These are phyloP conservation scores for Uronychia binucleata DNA, from an alignment of 73 alveolate genomes.

Conservation along the genomic window DNA sequence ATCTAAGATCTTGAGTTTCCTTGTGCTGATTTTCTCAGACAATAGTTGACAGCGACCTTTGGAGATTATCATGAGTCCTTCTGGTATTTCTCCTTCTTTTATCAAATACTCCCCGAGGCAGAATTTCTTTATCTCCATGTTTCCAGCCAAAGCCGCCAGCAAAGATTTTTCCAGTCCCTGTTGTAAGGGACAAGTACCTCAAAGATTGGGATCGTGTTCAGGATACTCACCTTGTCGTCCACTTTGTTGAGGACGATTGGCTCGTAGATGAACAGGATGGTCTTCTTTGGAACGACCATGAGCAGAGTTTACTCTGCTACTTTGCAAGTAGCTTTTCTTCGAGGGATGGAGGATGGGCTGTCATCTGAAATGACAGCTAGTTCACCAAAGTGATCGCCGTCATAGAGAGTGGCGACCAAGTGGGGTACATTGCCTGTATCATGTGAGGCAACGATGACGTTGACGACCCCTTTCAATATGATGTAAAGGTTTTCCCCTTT, in stretches of 20 bases:
- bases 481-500: slow-evolving; percentile 45
- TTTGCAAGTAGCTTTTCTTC: slow-evolving; percentile 42
- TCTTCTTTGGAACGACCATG: slow-evolving; percentile 24
- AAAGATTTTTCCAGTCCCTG: slow-evolving; percentile 41
- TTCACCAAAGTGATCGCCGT: slow-evolving; percentile 57
- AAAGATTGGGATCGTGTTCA: neutral
- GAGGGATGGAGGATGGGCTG: neutral
- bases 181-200: neutral
- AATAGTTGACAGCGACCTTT: slow-evolving; percentile 36
- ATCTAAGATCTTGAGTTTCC: slow-evolving; percentile 25
- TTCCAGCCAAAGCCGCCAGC: slow-evolving; percentile 43
- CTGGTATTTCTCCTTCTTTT: slow-evolving; percentile 43
- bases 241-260: slow-evolving; percentile 2
- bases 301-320: slow-evolving; percentile 31
- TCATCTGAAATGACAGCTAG: slow-evolving; percentile 18
- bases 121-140: slow-evolving; percentile 23
- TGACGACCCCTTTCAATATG: slow-evolving; percentile 46
- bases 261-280: neutral
- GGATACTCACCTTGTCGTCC: neutral
- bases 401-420: slow-evolving; percentile 38
- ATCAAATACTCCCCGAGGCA: slow-evolving; percentile 46
- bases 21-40: neutral
- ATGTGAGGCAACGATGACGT: slow-evolving; percentile 27
- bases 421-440: slow-evolving; percentile 48
- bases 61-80: slow-evolving; percentile 32